Base-by-base conservation (phyloP, 768 basidiomycete genomes). In the Galerina sulciceps region DNA sequence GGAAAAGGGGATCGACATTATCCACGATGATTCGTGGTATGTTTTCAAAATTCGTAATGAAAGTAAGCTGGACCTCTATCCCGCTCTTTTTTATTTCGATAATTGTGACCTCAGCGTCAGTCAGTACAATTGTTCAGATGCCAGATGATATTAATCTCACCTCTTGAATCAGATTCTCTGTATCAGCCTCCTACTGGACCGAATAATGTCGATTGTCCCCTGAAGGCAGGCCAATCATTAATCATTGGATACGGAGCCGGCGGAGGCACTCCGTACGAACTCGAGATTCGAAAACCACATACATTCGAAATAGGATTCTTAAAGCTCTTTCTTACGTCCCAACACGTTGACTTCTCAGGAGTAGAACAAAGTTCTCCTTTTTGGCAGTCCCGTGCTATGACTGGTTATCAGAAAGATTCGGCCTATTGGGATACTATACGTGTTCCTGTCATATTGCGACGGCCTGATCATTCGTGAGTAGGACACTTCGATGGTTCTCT, bases 71-170 rank as follows among this genome's bases (percentile, higher is more conserved):
- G 18, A 58, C 35, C 55, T 67, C 2, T 67, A 67, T 52, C 60
- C 65, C 2, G 52, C 59, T 5, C 43, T 67, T 31, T 64, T 67
- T 51, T 67, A 60, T 41, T 64, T 67, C 41, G 61, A 67, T 20
- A 62, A 49, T 23, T 38, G 42, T 23, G 63, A 65, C 6, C 37
- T 65, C 2, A 47, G 53, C 34, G 61, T 67, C 41, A 36, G 65
- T 67, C 14, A 49, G 63, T 58, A 18, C 20, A 31, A 34, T 45
- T 20, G 26, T 31, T 31, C 26, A 31, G 8, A 31, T 31, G 2
- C 26, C 51, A 42, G 14, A 49, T 35, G 5, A 10, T 23, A 41
- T 46, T 36, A 2, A 10, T 36, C 13, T 23, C 22, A 11, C 38
- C 18, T 4, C 44, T 41, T 26, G 18, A 2, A 10, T 6, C 40